A percentile compares a stretch with the other conserved stretches of the same genome.
These are phyloP conservation scores for Xylaria sp. DNA, from an alignment of 2,329 filamentous ascomycete species.

Conservation along the genomic window DNA sequence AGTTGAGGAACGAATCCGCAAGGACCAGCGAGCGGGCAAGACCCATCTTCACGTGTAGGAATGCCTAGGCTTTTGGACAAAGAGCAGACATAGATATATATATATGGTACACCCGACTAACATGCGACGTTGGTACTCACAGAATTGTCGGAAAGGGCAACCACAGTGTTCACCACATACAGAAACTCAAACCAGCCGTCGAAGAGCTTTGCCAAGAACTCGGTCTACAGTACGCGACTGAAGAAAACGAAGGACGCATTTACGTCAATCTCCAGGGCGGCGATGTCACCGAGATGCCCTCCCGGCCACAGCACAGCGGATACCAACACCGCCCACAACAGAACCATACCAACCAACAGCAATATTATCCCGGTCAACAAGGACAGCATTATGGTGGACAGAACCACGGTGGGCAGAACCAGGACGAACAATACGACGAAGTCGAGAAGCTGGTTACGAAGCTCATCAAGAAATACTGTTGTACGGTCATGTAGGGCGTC, in stretches of 20 bases:
- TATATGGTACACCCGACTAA: no score
- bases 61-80: no score
- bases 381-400: slow-evolving; percentile 47
- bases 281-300: slow-evolving; percentile 62
- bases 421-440: slow-evolving; percentile 23
- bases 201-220: slow-evolving; percentile 87
- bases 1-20: no score
- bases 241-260: slow-evolving; percentile 87
- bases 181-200: slow-evolving; percentile 96
- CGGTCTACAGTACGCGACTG: slow-evolving; percentile 83
- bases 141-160: slow-evolving; percentile 95
- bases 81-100: no score
- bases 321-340: slow-evolving; percentile 54
- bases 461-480: slow-evolving; percentile 35
- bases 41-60: slow-evolving; percentile 88
- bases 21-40: slow-evolving; percentile 78
- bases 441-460: slow-evolving; percentile 27
- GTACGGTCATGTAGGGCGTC: slow-evolving; percentile 26
- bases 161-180: slow-evolving; percentile 82
- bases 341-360: slow-evolving; percentile 54
- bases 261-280: slow-evolving; percentile 87
- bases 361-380: slow-evolving; percentile 48
- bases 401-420: slow-evolving; percentile 23
- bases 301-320: slow-evolving; percentile 50
- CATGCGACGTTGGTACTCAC: background rate